Conservation (phyloP, 1,139 yeast species). For the Protomyces lactucae-debilis region DNA sequence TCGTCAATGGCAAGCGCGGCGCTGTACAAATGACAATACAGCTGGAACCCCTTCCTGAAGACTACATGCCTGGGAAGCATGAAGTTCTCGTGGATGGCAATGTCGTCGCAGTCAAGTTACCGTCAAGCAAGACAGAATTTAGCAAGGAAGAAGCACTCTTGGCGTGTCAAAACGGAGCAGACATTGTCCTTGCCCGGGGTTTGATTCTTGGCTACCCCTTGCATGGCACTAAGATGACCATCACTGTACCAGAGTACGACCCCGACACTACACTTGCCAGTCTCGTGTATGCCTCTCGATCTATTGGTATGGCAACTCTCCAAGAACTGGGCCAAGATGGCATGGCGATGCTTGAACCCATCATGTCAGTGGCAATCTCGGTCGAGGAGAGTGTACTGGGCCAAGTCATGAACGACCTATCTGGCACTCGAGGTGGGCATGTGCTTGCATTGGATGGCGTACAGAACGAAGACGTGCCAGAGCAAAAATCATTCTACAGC, state of each 20-base stretch:
- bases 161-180: constrained; percentile 43
- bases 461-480: constrained; percentile 31
- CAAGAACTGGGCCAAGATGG: constrained; percentile 36
- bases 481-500: constrained; percentile 39
- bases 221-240: constrained; percentile 55
- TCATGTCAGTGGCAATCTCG: constrained; percentile 71
- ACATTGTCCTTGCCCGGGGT: constrained; percentile 75
- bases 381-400: constrained; percentile 74
- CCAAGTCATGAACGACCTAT: constrained; percentile 72
- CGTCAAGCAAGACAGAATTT: constrained; percentile 7
- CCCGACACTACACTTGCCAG: constrained; percentile 36
- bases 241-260: constrained; percentile 48
- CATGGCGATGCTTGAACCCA: constrained; percentile 71
- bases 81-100: constrained; percentile 3
- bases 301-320: constrained; percentile 45
- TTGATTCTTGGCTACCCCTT: constrained; percentile 58
- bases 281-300: constrained; percentile 47
- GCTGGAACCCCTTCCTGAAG: neutral
- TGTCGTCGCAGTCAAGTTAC: neutral
- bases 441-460: constrained; percentile 49
- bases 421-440: constrained; percentile 63
- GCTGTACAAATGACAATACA: neutral
- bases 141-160: constrained; percentile 33
- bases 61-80: neutral
- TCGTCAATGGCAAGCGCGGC: neutral